Base-by-base conservation (phyloP, 805 yeast species). In the Clavispora carvajalis region DNA sequence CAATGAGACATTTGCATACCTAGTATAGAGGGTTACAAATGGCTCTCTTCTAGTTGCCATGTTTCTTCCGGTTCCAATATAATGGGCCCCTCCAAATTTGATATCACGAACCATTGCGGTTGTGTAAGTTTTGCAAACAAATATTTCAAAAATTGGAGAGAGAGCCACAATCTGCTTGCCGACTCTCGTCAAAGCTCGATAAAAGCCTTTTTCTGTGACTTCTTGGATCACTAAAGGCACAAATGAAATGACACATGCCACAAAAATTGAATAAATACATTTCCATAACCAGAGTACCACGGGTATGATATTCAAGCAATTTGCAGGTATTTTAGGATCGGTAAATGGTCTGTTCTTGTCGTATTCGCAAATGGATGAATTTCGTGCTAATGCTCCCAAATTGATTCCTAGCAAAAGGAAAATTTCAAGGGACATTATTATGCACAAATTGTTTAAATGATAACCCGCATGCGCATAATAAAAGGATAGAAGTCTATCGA, bases 401-500 rank as follows among this genome's bases (percentile, higher is more conserved):
- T 85, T 84, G 24, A 82, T 79, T 52, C 80, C 67, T 17, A 86
- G 80, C 54, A 85, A 66, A 69, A 82, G 74, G 58, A 85, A 85
- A 54, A 82, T 56, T 62, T 84, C 87, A 50, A 85, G 70, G 17
- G 93, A 84, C 49, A 85, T 61, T 55, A 81, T 84, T 67, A 85
- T 85, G 63, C 85, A 83, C 59, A 82, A 70, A 60, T 85, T 85
- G 62, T 85, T 85, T 63, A 85, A 72, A 62, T 85, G 95, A 76
- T 85, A 85, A 63, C 95, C 95, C 46, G 88, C 81, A 62, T 85
- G 95, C 13, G 91, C 95, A 63, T 82, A 85, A 69, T 82, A 85
- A 71, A 85, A 85, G 8, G 91, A 81, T 48, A 85, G 72, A 73
- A 85, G 82, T 64, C 91, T 76, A 60, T 85, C 91, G 54, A 85